Conservation (phyloP, 805 yeast species). For the Kazachstania kunashirensis region DNA sequence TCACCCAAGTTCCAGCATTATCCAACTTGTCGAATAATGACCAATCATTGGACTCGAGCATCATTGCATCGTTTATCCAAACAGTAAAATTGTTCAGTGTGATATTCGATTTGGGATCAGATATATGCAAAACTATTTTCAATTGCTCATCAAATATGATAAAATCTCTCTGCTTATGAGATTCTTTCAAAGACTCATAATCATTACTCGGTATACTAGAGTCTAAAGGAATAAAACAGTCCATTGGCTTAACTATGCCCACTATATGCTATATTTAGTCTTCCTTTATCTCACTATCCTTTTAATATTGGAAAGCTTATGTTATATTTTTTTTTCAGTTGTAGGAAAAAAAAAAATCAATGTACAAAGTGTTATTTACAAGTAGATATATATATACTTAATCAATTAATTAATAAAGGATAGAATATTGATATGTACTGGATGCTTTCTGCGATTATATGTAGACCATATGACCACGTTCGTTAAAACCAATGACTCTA, state of each 20-base stretch:
- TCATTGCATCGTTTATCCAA: constrained; percentile 25
- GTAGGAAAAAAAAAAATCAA: no score
- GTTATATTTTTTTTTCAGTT: no score
- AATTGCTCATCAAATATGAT: constrained; percentile 26
- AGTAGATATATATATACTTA: constrained; percentile 1
- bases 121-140: constrained; percentile 6
- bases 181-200: constrained; percentile 6
- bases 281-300: neutral
- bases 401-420: no score
- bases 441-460: no score
- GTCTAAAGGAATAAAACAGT: constrained; percentile 18
- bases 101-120: neutral
- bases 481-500: constrained; percentile 63
- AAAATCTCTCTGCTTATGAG: constrained; percentile 17
- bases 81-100: constrained; percentile 9
- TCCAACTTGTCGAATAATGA: constrained; percentile 4
- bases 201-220: constrained; percentile 5
- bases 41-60: constrained; percentile 8
- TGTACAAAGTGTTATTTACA: constrained; percentile 4
- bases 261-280: neutral
- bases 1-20: constrained; percentile 7
- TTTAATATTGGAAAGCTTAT: neutral
- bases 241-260: constrained; percentile 10
- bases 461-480: constrained; percentile 47
- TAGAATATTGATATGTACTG: no score